Base-by-base conservation (phyloP, 176 grass and related monocot species). In the Carex kokanica region DNA sequence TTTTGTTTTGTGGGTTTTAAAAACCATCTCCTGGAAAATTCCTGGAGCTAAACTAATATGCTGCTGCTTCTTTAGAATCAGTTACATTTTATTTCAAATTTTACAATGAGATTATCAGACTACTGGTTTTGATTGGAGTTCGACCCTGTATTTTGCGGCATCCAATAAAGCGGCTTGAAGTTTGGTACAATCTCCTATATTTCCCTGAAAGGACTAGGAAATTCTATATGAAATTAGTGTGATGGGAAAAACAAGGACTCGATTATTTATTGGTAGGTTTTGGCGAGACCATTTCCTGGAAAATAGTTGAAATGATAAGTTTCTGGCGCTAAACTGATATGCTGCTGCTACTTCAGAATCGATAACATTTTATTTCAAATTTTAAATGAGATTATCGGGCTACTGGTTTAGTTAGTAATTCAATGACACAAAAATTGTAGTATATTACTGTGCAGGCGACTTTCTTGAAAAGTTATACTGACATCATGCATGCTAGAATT, bases 401-500 rank as follows among this genome's bases (percentile, higher is more conserved):
- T 51, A 29, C 0, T 18, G 5, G 4, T 52, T 74, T 74, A 0
- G 18, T 25, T 24, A 6, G 10, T 49, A 71, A 71, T 45, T 27
- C 5, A 77, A 32, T 78, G 73, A 56, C 73, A 78, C 6, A 78
- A 74, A 65, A 23, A 13, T 73, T 77, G 20, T 53, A 49, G 18
- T 24, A 73, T 23, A 13, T 9, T 41, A 69, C 32, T 40, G 1
- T 69, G 32, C 65, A 69, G 4, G 16, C 18, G 15, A n/a, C 15
- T 68, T 64, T 2, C 8, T 29, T 29, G 23, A 64, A 64, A 13
- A 64, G 23, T 27, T 64, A 34, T 34, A 15, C 63, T 66, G 12
- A 34, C 29, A 31, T 0, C 24, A 27, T 29, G 29, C 63, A 34
- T 66, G 13, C 13, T 16, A 15, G 14, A 34, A 66, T 32, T 65